These are phyloP conservation scores for Macrophomina tecta DNA, from an alignment of 2,329 filamentous ascomycete species.

Conservation along the genomic window DNA sequence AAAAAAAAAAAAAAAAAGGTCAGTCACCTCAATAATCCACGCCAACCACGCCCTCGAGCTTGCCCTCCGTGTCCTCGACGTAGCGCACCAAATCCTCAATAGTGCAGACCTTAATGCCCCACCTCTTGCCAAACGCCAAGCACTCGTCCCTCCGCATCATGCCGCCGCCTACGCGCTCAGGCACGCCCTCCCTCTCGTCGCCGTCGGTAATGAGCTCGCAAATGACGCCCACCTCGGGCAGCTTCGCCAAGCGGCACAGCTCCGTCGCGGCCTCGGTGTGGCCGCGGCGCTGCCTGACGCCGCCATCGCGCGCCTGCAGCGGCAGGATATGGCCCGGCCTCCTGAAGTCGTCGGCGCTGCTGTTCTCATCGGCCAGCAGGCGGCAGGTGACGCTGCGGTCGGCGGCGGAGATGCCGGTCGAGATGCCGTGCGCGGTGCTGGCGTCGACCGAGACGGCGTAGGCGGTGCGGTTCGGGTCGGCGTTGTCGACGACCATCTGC, in stretches of 20 bases:
- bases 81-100: constrained; percentile 88
- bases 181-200: constrained; percentile 69
- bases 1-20: too few relatives aligned
- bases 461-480: constrained; percentile 89
- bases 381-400: constrained; percentile 85
- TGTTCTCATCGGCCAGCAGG: constrained; percentile 65
- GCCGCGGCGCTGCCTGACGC: constrained; percentile 77
- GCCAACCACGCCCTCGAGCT: constrained; percentile 35
- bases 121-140: constrained; percentile 83
- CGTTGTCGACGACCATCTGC: constrained; percentile 77
- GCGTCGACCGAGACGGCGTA: constrained; percentile 93
- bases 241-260: constrained; percentile 84
- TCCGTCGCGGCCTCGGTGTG: constrained; percentile 96
- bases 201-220: constrained; percentile 92
- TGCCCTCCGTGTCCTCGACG: constrained; percentile 75
- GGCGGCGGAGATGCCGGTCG: constrained; percentile 88
- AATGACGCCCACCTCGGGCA: constrained; percentile 78
- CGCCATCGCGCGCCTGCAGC: constrained; percentile 77
- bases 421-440: constrained; percentile 67
- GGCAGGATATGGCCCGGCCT: constrained; percentile 91
- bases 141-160: constrained; percentile 94
- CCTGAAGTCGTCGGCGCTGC: constrained; percentile 68
- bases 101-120: constrained; percentile 91
- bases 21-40: constrained; percentile 31
- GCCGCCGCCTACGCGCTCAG: constrained; percentile 70